phyloP scores from a whole-genome alignment of 2,329 filamentous ascomycete genomes.

The Apiospora pterosperma region DNA sequence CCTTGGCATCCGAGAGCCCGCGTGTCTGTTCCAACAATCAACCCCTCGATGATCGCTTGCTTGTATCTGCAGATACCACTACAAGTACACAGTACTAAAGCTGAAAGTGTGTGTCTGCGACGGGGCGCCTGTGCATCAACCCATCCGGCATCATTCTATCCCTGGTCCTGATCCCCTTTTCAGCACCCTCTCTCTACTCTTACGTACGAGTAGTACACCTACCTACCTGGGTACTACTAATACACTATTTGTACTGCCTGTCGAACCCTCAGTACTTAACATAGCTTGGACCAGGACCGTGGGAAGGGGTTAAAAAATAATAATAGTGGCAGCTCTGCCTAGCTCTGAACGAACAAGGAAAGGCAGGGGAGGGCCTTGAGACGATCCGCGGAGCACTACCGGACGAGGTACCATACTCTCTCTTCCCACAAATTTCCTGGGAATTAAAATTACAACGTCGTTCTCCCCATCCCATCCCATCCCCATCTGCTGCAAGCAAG shows the following conservation, averaged over 20 bases:
- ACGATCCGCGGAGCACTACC: conserved; percentile 7
- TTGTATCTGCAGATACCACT: not conserved
- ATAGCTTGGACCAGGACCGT: not conserved
- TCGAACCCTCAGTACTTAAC: not conserved
- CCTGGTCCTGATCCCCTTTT: not conserved
- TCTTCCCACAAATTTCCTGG: conserved; percentile 6
- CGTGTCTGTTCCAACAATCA: not conserved
- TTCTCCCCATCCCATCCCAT: conserved; percentile 4
- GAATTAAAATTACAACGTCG: conserved; percentile 18
- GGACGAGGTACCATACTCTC: conserved; percentile 9
- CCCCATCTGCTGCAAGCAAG: conserved; percentile 2
- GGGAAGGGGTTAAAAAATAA: not conserved
- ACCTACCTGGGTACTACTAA: not conserved
- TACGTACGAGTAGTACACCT: not conserved
- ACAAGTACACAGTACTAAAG: not conserved
- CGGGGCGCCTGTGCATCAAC: not conserved
- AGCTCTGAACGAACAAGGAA: not conserved
- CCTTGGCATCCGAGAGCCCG: not conserved
- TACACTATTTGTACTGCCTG: not conserved
- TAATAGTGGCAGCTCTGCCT: not conserved
- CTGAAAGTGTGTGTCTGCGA: not conserved
- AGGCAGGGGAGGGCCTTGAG: conserved; percentile 5
- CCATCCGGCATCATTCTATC: not conserved
- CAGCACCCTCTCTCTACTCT: not conserved
- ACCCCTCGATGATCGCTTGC: not conserved